A percentile compares a stretch with the other conserved stretches of the same genome.
phyloP scores from a whole-genome alignment of 1,284 basidiomycete species.

The Rhodofomes roseus region DNA sequence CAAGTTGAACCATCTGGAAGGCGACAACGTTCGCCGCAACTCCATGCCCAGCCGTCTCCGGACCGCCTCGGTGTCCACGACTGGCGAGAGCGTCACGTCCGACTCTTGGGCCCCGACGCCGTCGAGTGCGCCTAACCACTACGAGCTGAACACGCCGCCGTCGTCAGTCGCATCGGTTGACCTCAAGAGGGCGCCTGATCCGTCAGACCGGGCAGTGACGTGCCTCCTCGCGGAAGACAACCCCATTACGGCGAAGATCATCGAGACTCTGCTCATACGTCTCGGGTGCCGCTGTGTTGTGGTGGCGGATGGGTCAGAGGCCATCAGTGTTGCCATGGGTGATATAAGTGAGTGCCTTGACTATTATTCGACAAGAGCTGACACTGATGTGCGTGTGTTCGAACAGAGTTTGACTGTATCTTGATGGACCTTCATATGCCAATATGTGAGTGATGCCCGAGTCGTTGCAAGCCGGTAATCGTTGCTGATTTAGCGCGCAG shows the following conservation, averaged over 20 bases:
- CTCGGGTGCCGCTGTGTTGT: slow-evolving; percentile 93
- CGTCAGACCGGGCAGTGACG: slow-evolving; percentile 77
- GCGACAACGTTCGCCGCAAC: slow-evolving; percentile 66
- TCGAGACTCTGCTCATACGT: slow-evolving; percentile 89
- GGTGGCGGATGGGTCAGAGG: slow-evolving; percentile 94
- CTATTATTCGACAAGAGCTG: slow-evolving; percentile 1
- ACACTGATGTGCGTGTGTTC: slow-evolving; percentile 5
- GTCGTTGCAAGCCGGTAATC: background rate
- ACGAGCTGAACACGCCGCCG: slow-evolving; percentile 57
- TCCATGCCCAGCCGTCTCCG: slow-evolving; percentile 86
- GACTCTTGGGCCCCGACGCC: slow-evolving; percentile 67
- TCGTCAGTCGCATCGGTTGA: slow-evolving; percentile 80
- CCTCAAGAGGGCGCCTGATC: slow-evolving; percentile 65
- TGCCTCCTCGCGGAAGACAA: slow-evolving; percentile 97
- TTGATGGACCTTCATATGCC: slow-evolving; percentile 91
- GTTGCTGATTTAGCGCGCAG: slow-evolving; percentile 34
- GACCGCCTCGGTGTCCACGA: slow-evolving; percentile 80
- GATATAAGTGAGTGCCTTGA: slow-evolving; percentile 75
- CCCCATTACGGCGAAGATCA: slow-evolving; percentile 93
- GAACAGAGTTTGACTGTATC: slow-evolving; percentile 80
- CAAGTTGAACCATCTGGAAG: slow-evolving; percentile 75
- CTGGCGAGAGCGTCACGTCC: slow-evolving; percentile 73
- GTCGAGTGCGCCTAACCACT: slow-evolving; percentile 49
- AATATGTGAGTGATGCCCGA: slow-evolving; percentile 61
- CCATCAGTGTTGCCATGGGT: slow-evolving; percentile 94